These are phyloP conservation scores for Excoecaria agallocha DNA, from an alignment of 345 rosid genomes.

Conservation along the genomic window DNA sequence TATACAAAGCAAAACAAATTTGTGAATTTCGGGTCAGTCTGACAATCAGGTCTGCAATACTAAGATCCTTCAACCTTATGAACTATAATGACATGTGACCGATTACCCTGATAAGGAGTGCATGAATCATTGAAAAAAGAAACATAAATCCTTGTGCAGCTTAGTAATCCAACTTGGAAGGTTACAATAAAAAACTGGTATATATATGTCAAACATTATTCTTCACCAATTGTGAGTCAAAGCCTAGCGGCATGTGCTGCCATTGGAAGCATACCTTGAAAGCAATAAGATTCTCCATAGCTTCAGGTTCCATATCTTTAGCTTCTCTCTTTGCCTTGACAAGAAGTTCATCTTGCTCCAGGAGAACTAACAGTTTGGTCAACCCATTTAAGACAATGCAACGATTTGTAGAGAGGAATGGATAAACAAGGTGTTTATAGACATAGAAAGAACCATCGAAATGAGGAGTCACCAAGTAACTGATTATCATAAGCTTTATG, in stretches of 20 bases:
- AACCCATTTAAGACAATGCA: conserved; percentile 15
- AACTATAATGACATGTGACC: too few relatives aligned
- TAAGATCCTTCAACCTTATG: too few relatives aligned
- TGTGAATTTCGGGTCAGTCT: too few relatives aligned
- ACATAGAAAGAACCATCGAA: conserved; percentile 33
- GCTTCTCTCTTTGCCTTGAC: conserved; percentile 13
- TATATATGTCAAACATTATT: too few relatives aligned
- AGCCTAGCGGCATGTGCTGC: neutral
- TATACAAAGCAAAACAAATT: neutral
- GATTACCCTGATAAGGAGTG: too few relatives aligned
- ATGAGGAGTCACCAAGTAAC: conserved; percentile 20
- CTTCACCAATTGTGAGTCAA: neutral
- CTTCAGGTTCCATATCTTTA: conserved; percentile 21
- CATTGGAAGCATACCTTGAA: conserved; percentile 18
- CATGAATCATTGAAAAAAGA: too few relatives aligned
- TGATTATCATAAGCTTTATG: conserved; percentile 25
- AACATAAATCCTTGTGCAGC: too few relatives aligned
- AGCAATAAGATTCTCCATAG: conserved; percentile 21
- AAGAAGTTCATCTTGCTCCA: conserved; percentile 11
- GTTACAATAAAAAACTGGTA: too few relatives aligned
- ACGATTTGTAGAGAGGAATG: conserved; percentile 18
- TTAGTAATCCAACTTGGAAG: too few relatives aligned
- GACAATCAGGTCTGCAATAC: neutral
- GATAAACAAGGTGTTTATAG: conserved; percentile 28
- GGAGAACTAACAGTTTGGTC: conserved; percentile 1